A percentile compares a stretch with the other conserved stretches of the same genome.
Evolutionary conservation across 257 asterid genomes (phyloP).

Genomic region (Linaria vulgaris): DNA sequence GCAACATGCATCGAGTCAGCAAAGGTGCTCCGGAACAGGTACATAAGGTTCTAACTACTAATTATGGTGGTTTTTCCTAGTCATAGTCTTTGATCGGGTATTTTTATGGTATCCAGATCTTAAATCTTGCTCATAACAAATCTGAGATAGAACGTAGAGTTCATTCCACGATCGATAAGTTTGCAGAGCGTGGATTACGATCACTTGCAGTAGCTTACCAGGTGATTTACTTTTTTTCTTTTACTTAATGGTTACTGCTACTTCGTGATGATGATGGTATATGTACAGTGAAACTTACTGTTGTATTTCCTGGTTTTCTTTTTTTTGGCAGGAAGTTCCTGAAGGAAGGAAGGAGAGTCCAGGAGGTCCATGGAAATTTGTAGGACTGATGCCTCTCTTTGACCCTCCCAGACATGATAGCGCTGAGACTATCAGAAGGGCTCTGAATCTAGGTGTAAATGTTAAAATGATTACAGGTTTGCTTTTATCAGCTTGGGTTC

Average conservation of each 20-base stretch:
- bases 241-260: constrained; percentile 8
- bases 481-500: constrained; percentile 19
- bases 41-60: constrained; percentile 26
- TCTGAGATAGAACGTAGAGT: constrained; percentile 56
- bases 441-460: constrained; percentile 54
- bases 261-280: constrained; percentile 2
- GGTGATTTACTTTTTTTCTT: constrained; percentile 31
- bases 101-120: constrained; percentile 38
- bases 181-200: constrained; percentile 56
- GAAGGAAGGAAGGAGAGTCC: constrained; percentile 52
- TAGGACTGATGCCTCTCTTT: constrained; percentile 56
- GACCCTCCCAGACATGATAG: constrained; percentile 65
- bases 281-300: constrained; percentile 12
- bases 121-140: constrained; percentile 47
- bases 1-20: constrained; percentile 58
- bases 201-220: constrained; percentile 61
- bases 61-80: constrained; percentile 10
- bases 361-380: constrained; percentile 57
- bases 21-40: constrained; percentile 75
- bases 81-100: constrained; percentile 28
- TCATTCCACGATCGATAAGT: constrained; percentile 46
- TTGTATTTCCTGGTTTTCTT: constrained; percentile 13
- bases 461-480: constrained; percentile 59
- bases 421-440: constrained; percentile 57
- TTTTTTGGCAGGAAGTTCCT: constrained; percentile 48